A percentile compares a stretch with the other conserved stretches of the same genome.
phyloP scores from a whole-genome alignment of 495 filamentous ascomycete species.

The Talaromyces proteolyticus region DNA sequence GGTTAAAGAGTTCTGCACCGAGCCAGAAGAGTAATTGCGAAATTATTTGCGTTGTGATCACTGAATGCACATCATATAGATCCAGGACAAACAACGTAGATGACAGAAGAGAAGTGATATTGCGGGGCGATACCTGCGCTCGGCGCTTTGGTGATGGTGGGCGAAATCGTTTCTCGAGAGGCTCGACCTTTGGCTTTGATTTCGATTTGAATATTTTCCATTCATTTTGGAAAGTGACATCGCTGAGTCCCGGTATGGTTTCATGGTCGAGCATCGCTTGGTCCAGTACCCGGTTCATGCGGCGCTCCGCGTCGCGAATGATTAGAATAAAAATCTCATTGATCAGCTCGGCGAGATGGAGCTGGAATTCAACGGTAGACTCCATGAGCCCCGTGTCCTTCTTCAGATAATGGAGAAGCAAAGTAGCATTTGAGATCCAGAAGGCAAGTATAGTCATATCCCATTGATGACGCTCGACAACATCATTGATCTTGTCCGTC shows the following conservation, averaged over 20 bases:
- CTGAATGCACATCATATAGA: conserved; percentile 96
- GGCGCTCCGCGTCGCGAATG: conserved; percentile 92
- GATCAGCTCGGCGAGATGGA: conserved; percentile 88
- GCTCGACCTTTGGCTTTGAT: conserved; percentile 75
- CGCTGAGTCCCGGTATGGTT: conserved; percentile 95
- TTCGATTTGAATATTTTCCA: conserved; percentile 95
- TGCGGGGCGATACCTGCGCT: conserved; percentile 86
- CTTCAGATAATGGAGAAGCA: conserved; percentile 92
- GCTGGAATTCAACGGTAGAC: conserved; percentile 84
- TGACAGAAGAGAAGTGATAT: conserved; percentile 93
- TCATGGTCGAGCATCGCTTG: conserved; percentile 94
- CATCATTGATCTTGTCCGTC: conserved; percentile 93
- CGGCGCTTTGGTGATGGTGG: conserved; percentile 93
- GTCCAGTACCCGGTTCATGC: conserved; percentile 94
- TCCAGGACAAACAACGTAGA: conserved; percentile 97
- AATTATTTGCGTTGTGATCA: conserved; percentile 87
- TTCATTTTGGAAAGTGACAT: conserved; percentile 93
- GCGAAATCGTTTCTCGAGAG: conserved; percentile 84
- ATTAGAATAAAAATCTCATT: conserved; percentile 99
- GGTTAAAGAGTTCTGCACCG: conserved; percentile 94
- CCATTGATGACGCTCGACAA: conserved; percentile 93
- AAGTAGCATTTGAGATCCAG: conserved; percentile 96
- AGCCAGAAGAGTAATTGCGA: conserved; percentile 97
- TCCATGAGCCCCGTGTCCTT: conserved; percentile 81
- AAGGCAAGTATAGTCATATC: conserved; percentile 99